Conservation (phyloP, 179 eudicot genomes). For the Camellia oleifera region DNA sequence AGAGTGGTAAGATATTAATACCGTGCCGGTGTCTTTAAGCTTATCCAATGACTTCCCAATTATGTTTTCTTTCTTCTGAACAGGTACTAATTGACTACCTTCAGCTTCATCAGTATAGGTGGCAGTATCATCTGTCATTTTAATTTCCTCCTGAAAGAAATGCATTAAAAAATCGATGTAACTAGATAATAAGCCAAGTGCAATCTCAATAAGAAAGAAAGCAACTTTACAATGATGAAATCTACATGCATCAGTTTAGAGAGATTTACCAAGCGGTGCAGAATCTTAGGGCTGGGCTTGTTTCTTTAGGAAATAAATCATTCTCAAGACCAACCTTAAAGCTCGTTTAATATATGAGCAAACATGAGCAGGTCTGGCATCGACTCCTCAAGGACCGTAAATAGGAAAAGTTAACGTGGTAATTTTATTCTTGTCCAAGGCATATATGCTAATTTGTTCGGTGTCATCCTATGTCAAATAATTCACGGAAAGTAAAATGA, state of each 20-base stretch:
- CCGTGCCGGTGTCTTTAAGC: conserved; percentile 87
- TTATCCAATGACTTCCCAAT: conserved; percentile 75
- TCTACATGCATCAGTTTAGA: background rate
- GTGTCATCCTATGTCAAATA: background rate
- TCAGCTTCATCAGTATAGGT: conserved; percentile 23
- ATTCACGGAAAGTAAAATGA: background rate
- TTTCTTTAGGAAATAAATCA: background rate
- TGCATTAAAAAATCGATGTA: background rate
- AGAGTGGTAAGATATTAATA: conserved; percentile 27
- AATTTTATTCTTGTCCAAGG: background rate
- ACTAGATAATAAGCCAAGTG: background rate
- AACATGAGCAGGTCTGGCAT: background rate
- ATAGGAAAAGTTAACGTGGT: background rate
- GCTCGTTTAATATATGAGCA: background rate
- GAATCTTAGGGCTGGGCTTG: background rate
- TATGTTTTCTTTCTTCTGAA: conserved; percentile 61
- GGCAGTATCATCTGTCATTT: conserved; percentile 21
- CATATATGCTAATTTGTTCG: background rate
- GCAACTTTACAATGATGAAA: background rate
- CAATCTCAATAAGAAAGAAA: conserved; percentile 10
- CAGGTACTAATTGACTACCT: conserved; percentile 41
- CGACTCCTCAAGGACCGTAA: background rate
- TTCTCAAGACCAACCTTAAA: background rate
- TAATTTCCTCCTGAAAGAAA: conserved; percentile 42
- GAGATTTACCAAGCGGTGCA: background rate